Conservation (phyloP, 2,329 filamentous ascomycete species). For the Penicillium hordei region DNA sequence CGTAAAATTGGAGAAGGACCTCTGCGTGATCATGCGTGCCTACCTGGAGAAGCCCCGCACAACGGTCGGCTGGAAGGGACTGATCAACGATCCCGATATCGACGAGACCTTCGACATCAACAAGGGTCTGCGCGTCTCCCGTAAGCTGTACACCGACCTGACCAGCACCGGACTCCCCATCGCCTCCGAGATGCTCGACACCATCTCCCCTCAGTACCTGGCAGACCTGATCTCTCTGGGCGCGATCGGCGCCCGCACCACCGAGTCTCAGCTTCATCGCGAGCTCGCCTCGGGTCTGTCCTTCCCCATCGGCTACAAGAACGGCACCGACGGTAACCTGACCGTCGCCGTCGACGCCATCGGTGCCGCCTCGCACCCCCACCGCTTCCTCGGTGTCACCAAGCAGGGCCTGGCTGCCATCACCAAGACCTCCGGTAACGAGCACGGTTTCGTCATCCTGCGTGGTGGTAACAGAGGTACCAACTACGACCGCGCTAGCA, state of each 20-base stretch:
- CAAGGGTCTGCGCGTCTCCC: conserved; percentile 90
- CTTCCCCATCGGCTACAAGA: conserved; percentile 99
- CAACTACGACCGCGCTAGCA: conserved; percentile 86
- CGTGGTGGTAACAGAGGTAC: conserved; percentile 88
- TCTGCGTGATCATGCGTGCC: conserved; percentile 94
- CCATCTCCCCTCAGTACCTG: conserved; percentile 96
- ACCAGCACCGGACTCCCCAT: conserved; percentile 88
- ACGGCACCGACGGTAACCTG: conserved; percentile 91
- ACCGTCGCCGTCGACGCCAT: conserved; percentile 94
- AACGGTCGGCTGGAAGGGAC: conserved; percentile 97
- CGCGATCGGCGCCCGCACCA: conserved; percentile 92
- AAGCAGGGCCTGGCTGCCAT: conserved; percentile 97
- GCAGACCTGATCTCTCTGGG: conserved; percentile 94
- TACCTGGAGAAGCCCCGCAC: conserved; percentile 99
- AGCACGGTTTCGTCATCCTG: conserved; percentile 96
- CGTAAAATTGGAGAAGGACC: conserved; percentile 75
- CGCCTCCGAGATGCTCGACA: conserved; percentile 97
- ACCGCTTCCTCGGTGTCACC: conserved; percentile 98
- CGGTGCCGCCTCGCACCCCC: conserved; percentile 63
- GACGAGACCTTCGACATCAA: conserved; percentile 98
- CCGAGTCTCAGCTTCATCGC: conserved; percentile 92
- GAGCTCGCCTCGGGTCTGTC: conserved; percentile 93
- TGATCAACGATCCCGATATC: conserved; percentile 99
- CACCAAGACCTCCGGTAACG: conserved; percentile 87
- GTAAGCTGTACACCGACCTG: conserved; percentile 89